Evolutionary conservation across 164 flowering plant genomes (phyloP).

Genomic region (Protea cynaroides): DNA sequence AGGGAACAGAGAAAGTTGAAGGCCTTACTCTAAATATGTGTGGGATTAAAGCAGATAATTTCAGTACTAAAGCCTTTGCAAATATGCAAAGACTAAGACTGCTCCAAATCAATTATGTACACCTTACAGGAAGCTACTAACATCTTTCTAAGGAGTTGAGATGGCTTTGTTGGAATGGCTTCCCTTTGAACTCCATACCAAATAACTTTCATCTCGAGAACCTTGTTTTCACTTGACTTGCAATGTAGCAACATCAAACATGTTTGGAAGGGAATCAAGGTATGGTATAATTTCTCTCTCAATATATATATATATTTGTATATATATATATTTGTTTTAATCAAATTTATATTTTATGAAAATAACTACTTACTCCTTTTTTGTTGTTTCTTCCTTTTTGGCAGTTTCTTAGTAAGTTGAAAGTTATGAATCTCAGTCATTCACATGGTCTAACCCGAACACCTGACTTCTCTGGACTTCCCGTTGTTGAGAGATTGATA

Average conservation of each 20-base stretch:
- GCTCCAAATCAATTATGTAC: not conserved
- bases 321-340: not conserved
- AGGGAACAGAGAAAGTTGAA: conserved; percentile 19
- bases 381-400: not conserved
- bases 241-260: conserved; percentile 9
- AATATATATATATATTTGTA: too few species aligned
- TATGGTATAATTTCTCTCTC: not conserved
- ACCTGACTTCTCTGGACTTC: conserved; percentile 8
- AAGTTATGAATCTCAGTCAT: conserved; percentile 9
- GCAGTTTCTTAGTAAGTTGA: conserved; percentile 14
- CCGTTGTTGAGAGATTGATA: conserved; percentile 10
- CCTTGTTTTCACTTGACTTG: conserved; percentile 21
- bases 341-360: not conserved
- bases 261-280: conserved; percentile 16
- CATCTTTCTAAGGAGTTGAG: conserved; percentile 2
- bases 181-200: conserved; percentile 11
- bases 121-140: conserved; percentile 2
- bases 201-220: not conserved
- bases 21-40: conserved; percentile 10
- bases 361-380: not conserved
- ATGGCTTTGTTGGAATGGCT: conserved; percentile 17
- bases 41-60: not conserved
- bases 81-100: not conserved
- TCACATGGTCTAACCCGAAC: conserved; percentile 4
- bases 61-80: not conserved